Base-by-base conservation (phyloP, 768 basidiomycete genomes). In the Pleurotus ostreatus region DNA sequence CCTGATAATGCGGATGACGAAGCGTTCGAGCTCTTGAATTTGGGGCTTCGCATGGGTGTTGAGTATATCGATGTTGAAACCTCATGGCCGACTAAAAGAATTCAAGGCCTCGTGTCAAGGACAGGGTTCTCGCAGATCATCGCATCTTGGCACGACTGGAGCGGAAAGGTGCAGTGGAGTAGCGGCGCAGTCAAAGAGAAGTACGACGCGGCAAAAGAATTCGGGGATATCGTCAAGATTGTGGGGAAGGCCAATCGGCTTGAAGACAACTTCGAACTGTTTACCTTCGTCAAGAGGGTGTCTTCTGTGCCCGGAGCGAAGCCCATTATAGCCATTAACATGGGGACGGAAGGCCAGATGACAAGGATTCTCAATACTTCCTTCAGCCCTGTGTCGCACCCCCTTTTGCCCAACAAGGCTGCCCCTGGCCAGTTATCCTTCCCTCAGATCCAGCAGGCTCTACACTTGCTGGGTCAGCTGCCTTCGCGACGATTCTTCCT, bases 141-240 rank as follows among this genome's bases (percentile, higher is more conserved):
- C 56, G 90, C 93, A 0, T 97, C 94, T 5, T 97, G 88, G 86
- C 96, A 98, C 66, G 94, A 99, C 64, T 94, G 90, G 88, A 86
- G 83, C 44, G 95, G 96, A 2, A 75, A 77, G 11, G 78, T 95
- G 74, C 80, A 81, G 61, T 99, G 96, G 96, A 79, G 84, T 60
- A 78, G 87, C 15, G 69, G 79, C 4, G 68, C 76, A 22, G 83
- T 89, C 45, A 79, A 82, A 62, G 80, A 85, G 56, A 89, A 88
- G 65, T 91, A 90, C 68, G 77, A 79, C 22, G 62, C 81, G 23
- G 91, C 90, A 1, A 71, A 77, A 44, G 70, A 73, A 57, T 75
- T 85, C 44, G 94, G 94, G 2, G 95, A 99, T 70, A 85, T 98
- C 38, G 78, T 94, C 73, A 98, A 98, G 74, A 82, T 98, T 55